phyloP scores from a whole-genome alignment of 495 filamentous ascomycete genomes.

The Cryomyces antarcticus region DNA sequence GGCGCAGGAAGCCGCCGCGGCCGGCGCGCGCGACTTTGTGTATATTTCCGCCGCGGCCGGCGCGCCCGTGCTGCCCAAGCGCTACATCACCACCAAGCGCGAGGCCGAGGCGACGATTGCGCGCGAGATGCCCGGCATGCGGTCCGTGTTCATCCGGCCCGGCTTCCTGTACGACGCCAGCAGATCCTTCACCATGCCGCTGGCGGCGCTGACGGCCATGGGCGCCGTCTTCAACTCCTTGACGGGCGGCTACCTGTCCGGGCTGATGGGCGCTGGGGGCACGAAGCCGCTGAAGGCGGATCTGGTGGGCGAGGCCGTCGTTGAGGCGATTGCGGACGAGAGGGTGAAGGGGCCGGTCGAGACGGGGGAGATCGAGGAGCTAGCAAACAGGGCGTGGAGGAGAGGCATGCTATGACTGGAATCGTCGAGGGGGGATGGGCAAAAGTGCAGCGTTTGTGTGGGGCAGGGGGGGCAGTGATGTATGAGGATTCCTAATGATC shows the following conservation, averaged over 20 bases:
- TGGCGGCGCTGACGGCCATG: conserved; percentile 50
- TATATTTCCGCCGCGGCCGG: conserved; percentile 81
- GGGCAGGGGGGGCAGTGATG: no score
- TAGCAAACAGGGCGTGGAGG: conserved; percentile 20
- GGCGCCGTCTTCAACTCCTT: conserved; percentile 52
- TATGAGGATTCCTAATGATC: no score
- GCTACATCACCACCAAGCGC: conserved; percentile 83
- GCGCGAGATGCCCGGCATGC: conserved; percentile 47
- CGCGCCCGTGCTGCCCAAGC: conserved; percentile 55
- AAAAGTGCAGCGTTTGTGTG: no score
- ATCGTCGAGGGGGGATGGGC: neutral
- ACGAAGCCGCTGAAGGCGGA: conserved; percentile 77
- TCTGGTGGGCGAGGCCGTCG: conserved; percentile 45
- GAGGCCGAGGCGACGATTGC: conserved; percentile 71
- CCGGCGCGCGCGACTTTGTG: conserved; percentile 47
- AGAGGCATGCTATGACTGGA: conserved; percentile 16
- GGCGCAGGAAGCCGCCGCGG: conserved; percentile 53
- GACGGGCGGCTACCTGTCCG: conserved; percentile 49
- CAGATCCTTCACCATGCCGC: conserved; percentile 60
- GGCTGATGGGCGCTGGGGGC: conserved; percentile 58
- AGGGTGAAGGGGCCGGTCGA: conserved; percentile 18
- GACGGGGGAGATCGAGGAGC: conserved; percentile 17
- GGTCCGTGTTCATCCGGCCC: conserved; percentile 66
- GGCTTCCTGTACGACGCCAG: conserved; percentile 75
- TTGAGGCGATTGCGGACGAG: conserved; percentile 20